A percentile compares a stretch with the other conserved stretches of the same genome.
These are phyloP conservation scores for Kregervanrija pseudodelftensis DNA, from an alignment of 805 yeast species.

Conservation along the genomic window DNA sequence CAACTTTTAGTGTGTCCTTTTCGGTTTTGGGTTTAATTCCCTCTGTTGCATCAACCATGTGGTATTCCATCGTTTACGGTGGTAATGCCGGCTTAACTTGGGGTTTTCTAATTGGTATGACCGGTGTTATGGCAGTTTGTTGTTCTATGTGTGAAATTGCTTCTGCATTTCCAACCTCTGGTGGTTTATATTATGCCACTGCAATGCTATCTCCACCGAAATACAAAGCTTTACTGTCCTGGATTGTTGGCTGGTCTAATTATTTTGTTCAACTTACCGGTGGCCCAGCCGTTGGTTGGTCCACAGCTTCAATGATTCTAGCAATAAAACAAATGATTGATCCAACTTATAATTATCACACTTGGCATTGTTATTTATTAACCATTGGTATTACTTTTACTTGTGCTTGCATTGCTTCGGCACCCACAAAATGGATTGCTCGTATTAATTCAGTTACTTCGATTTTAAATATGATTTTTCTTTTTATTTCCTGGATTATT, in stretches of 20 bases:
- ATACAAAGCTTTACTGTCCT: slow-evolving; percentile 45
- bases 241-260: slow-evolving; percentile 58
- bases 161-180: slow-evolving; percentile 56
- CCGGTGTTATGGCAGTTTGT: slow-evolving; percentile 51
- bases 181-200: slow-evolving; percentile 64
- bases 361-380: slow-evolving; percentile 43
- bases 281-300: slow-evolving; percentile 51
- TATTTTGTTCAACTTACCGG: slow-evolving; percentile 59
- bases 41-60: slow-evolving; percentile 54
- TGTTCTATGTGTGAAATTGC: slow-evolving; percentile 57
- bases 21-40: slow-evolving; percentile 58
- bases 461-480: slow-evolving; percentile 37
- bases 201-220: slow-evolving; percentile 51
- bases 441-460: slow-evolving; percentile 46
- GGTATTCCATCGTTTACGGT: slow-evolving; percentile 51
- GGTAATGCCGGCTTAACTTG: slow-evolving; percentile 60
- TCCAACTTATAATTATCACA: slow-evolving; percentile 33
- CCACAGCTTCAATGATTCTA: slow-evolving; percentile 51
- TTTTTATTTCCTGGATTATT: slow-evolving; percentile 44
- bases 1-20: slow-evolving; percentile 57
- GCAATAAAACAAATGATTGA: slow-evolving; percentile 39
- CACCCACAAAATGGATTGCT: slow-evolving; percentile 51
- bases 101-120: slow-evolving; percentile 49
- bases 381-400: slow-evolving; percentile 41
- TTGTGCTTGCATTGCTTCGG: slow-evolving; percentile 41